A percentile compares a stretch with the other conserved stretches of the same genome.
These are phyloP conservation scores for Neurospora sp. DNA, from an alignment of 495 filamentous ascomycete genomes.

Conservation along the genomic window DNA sequence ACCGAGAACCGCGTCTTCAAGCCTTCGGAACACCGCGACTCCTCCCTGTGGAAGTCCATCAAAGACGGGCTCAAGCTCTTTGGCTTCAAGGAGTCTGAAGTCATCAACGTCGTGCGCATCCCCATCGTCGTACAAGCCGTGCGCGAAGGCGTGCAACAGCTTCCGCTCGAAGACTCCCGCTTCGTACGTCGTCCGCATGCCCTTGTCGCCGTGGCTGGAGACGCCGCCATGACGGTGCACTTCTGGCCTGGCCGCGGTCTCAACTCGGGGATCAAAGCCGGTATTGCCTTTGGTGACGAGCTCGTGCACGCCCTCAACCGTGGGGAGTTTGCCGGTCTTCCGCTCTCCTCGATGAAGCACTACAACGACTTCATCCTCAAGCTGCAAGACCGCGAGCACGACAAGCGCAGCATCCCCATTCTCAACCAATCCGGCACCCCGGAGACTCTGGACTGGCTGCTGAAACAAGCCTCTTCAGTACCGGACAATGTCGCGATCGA, in stretches of 20 bases:
- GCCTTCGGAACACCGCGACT: conserved; percentile 21
- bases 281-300: conserved; percentile 23
- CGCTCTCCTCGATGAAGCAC: conserved; percentile 21
- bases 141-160: conserved; percentile 24
- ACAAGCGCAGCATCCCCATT: conserved; percentile 30
- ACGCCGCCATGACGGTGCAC: conserved; percentile 27
- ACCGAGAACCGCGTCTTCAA: conserved; percentile 22
- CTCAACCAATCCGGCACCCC: conserved; percentile 26
- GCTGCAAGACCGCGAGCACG: conserved; percentile 26
- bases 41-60: conserved; percentile 26
- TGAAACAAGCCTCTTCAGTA: conserved; percentile 18
- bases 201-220: conserved; percentile 22
- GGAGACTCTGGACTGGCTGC: conserved; percentile 25
- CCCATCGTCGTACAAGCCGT: conserved; percentile 32
- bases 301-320: conserved; percentile 23
- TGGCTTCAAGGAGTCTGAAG: conserved; percentile 29
- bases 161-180: conserved; percentile 20
- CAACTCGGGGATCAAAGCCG: conserved; percentile 28
- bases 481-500: conserved; percentile 25
- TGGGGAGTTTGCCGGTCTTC: conserved; percentile 20
- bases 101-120: conserved; percentile 32
- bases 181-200: conserved; percentile 23
- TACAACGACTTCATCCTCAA: conserved; percentile 31
- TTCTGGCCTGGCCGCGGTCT: conserved; percentile 27
- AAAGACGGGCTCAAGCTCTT: conserved; percentile 31